Evolutionary conservation across 257 asterid species (phyloP).

Genomic region (Galeopsis tetrahit): DNA sequence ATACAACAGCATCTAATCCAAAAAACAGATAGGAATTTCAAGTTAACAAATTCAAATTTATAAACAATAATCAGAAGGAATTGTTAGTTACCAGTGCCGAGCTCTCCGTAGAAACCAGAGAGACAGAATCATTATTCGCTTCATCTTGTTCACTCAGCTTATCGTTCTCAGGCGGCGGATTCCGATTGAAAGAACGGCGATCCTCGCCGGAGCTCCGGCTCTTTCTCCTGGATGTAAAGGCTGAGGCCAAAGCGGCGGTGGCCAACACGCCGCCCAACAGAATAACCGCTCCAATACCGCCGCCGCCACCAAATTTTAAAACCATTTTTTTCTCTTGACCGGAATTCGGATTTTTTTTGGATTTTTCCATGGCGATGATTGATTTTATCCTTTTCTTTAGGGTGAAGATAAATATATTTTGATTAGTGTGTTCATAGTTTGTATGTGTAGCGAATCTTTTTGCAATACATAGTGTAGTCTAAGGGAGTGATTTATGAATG

Average conservation of each 20-base stretch:
- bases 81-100: constrained; percentile 43
- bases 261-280: constrained; percentile 73
- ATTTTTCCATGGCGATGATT: constrained; percentile 32
- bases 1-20: background rate
- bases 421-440: background rate
- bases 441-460: background rate
- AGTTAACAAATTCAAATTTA: background rate
- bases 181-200: constrained; percentile 7
- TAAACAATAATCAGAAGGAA: constrained; percentile 5
- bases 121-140: constrained; percentile 15
- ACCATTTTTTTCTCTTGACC: constrained; percentile 36
- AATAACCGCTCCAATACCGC: constrained; percentile 56
- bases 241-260: constrained; percentile 56
- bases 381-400: constrained; percentile 2
- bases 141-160: constrained; percentile 32
- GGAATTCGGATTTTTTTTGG: constrained; percentile 1
- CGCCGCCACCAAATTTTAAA: constrained; percentile 38
- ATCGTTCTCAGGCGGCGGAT: constrained; percentile 32
- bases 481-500: constrained; percentile 11
- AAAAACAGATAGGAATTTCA: background rate
- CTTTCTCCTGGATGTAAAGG: constrained; percentile 38
- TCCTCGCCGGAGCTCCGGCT: constrained; percentile 41
- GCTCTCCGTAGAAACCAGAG: constrained; percentile 20
- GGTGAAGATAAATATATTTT: background rate
- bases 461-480: constrained; percentile 5